Evolutionary conservation across 192 early-diverging fungal species (phyloP), one percentile per base, ranked within the genome.

Genomic region (Thamnidium elegans): DNA sequence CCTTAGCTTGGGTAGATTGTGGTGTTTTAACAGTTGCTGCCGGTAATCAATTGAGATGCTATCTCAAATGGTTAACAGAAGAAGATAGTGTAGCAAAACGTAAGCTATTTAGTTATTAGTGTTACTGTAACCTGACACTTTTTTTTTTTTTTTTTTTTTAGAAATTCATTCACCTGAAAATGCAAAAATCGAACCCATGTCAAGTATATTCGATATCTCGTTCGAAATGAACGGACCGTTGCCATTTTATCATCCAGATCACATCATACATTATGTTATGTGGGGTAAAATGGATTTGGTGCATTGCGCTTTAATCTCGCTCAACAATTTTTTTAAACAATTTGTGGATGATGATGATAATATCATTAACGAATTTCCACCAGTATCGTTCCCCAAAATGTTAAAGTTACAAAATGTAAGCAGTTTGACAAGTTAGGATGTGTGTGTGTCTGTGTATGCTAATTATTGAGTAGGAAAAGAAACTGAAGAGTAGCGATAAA

Each of bases 281-380:
- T 91, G 88, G 88, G 86, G 85, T 81, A 78, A 90, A 62, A 84
- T 84, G 63, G 83, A 88, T 53, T 67, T 89, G 6, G 84, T 91
- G 26, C 80, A 86, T 17, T 82, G 79, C 59, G 78, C 85, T 21
- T 64, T 92, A 30, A 77, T 78, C 15, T 70, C 83, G 4, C 78
- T 94, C n/a, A 83, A 89, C 55, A 76, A 79, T 34, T 91, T 81
- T 19, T 20, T 73, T 36, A 58, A 55, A 55, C 23, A 48, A 15
- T 55, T 34, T 13, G 20, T 54, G n/a, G 84, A 87, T 17, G 68
- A 65, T 21, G 76, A 79, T 20, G 58, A 78, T 63, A 43, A 39
- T 6, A 42, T 15, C 7, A 72, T 87, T 10, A 63, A 65, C 0
- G 73, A 82, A 26, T 75, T 76, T 14, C 72, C 88, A 15, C 91